Base-by-base conservation (phyloP, 768 basidiomycete species). In the Lentinula raphanica region DNA sequence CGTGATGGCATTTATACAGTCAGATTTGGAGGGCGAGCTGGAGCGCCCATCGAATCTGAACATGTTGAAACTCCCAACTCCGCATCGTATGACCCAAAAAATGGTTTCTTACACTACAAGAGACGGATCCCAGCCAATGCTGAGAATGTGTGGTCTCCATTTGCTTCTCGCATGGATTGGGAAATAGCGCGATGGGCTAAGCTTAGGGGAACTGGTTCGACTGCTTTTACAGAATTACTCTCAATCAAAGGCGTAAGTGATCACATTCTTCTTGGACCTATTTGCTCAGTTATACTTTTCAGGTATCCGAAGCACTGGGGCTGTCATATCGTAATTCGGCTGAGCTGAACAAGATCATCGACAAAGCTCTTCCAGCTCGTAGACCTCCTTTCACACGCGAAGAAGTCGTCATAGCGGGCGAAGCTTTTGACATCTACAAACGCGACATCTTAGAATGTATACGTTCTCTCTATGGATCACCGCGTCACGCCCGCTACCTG, bases 381-480 rank as follows among this genome's bases (percentile, higher is more conserved):
- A 58, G 66, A 0, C 74, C 69, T 0, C 32, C 35, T 0, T 77
- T 76, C 48, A 13, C 59, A 9, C 54, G 66, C 0, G 46, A 64
- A 8, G 65, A 71, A 44, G 59, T 75, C 1, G 39, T 64, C 0
- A 60, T 76, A 31, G 69, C 50, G 0, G 70, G 67, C 0, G 67
- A 76, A 59, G 56, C 60, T 0, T 62, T 61, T 58, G 72, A 76
- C 17, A 36, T 77, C 0, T 76, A 68, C 53, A 63, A 45, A n/a
- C 62, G 71, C 0, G 71, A 78, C 58, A 60, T 77, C 2, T 17
- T 78, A 0, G 67, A 69, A 9, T 78, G 76, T 54, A 64, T 79
- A 9, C 23, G 54, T 8, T 71, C 69, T 0, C 66, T 79, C 0
- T 75, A 64, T 40, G 63, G 71, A 0, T 69, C 77, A 42, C 67